A percentile compares a stretch with the other conserved stretches of the same genome.
phyloP scores from a whole-genome alignment of 768 basidiomycete species.

The Pleurotus ostreatus region DNA sequence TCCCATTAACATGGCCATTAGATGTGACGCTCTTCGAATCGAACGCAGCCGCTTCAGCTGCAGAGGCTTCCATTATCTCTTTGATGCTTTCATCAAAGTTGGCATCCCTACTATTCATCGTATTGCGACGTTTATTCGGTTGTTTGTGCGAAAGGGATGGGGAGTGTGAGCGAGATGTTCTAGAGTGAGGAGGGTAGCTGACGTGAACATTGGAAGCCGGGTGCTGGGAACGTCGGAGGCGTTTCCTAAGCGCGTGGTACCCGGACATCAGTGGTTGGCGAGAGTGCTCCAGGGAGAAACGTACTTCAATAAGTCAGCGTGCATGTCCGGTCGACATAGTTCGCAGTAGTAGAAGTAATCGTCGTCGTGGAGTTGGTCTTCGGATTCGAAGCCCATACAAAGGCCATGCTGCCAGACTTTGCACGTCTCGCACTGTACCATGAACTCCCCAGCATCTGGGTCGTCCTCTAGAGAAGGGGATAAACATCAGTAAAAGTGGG shows the following conservation, averaged over 20 bases:
- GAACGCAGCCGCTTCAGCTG: slow-evolving; percentile 60
- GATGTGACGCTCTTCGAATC: slow-evolving; percentile 29
- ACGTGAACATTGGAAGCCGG: slow-evolving; percentile 60
- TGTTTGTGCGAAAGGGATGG: slow-evolving; percentile 55
- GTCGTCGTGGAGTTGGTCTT: slow-evolving; percentile 65
- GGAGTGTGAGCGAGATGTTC: slow-evolving; percentile 74
- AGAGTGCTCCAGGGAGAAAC: slow-evolving; percentile 22
- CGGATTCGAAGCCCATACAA: slow-evolving; percentile 89
- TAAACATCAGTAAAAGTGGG: slow-evolving; percentile 18
- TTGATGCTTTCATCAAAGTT: slow-evolving; percentile 87
- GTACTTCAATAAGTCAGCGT: slow-evolving; percentile 78
- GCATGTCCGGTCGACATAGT: slow-evolving; percentile 83
- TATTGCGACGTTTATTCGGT: slow-evolving; percentile 85
- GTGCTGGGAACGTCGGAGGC: slow-evolving; percentile 42
- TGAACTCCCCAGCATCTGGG: slow-evolving; percentile 86
- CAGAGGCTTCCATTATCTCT: slow-evolving; percentile 70
- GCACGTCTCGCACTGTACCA: slow-evolving; percentile 97
- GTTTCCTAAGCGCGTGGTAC: slow-evolving; percentile 40
- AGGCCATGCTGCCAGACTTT: slow-evolving; percentile 98
- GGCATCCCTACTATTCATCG: slow-evolving; percentile 97
- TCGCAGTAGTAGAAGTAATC: slow-evolving; percentile 98
- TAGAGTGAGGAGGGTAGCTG: slow-evolving; percentile 43
- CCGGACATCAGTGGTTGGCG: slow-evolving; percentile 16
- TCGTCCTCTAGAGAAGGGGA: slow-evolving; percentile 55
- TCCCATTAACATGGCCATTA: slow-evolving; percentile 29